Conservation (phyloP, 495 filamentous ascomycete species). For the Bacidia gigantensis region DNA sequence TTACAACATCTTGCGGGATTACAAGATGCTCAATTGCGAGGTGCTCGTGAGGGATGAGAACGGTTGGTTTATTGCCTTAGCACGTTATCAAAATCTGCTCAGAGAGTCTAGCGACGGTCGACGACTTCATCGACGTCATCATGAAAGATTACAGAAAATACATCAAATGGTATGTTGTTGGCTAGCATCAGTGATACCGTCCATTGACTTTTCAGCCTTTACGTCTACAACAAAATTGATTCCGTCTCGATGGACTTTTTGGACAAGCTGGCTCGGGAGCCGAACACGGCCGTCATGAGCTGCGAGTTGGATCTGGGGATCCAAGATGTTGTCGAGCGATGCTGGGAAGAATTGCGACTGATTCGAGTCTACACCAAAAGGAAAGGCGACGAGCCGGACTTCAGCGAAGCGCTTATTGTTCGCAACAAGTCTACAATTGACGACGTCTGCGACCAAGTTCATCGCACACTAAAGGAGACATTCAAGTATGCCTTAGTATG, state of each 20-base stretch:
- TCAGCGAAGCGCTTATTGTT: conserved; percentile 87
- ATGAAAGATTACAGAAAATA: conserved; percentile 99
- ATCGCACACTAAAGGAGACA: conserved; percentile 88
- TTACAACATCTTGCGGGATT: conserved; percentile 90
- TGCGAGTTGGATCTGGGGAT: conserved; percentile 97
- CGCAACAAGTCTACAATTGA: conserved; percentile 77
- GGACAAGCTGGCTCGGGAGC: conserved; percentile 80
- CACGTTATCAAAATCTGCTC: background rate
- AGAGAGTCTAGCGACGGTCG: conserved; percentile 61
- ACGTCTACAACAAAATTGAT: conserved; percentile 99
- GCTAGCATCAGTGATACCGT: conserved; percentile 2
- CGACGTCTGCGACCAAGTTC: conserved; percentile 93
- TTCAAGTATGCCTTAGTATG: conserved; percentile 99
- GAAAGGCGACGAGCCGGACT: conserved; percentile 84
- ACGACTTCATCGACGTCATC: conserved; percentile 98
- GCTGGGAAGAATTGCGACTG: conserved; percentile 86
- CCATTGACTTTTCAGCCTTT: conserved; percentile 45
- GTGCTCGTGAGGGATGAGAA: conserved; percentile 91
- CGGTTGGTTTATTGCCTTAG: conserved; percentile 28
- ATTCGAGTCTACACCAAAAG: conserved; percentile 95
- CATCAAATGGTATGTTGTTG: conserved; percentile 53
- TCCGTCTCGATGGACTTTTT: conserved; percentile 86
- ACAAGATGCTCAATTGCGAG: conserved; percentile 97
- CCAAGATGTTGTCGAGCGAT: conserved; percentile 83
- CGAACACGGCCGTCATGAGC: conserved; percentile 90